Base-by-base conservation (phyloP, 2,329 filamentous ascomycete genomes). In the Decorospora gaudefroyi region DNA sequence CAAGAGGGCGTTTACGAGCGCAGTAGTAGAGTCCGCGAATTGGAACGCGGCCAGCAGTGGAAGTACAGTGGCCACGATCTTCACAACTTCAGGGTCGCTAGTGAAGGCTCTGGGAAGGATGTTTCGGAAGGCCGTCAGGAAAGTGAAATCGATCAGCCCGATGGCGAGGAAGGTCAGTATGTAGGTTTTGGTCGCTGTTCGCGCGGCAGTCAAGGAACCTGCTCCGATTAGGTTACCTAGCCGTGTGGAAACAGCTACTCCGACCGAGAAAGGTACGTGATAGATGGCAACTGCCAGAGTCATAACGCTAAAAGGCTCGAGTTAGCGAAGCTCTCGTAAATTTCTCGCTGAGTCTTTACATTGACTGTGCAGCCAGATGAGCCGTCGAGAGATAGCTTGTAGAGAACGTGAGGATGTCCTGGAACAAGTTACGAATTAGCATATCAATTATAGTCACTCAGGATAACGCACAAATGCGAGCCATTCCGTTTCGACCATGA, bases 401-500 rank as follows among this genome's bases (percentile, higher is more conserved):
- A 1, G 86, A 84, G 19, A 96, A 79, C 0, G 90, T 96, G 16
- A 71, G 60, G 40, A 71, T 69, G 27, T 71, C 68, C 49, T 52
- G 23, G 8, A 5, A 32, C 18, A 27, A 11, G 37, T 21, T 18
- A 33, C 11, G 8, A 18, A n/a, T 32, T 8, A 36, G 13, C 22
- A 12, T 25, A 16, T 23, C 3, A 25, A 7, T 8, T 4, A 12
- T 28, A 18, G 9, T n/a, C 1, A 11, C 9, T 6, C 10, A 41
- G n/a, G 2, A 8, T 2, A 27, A 52, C 46, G 7, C 43, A 52
- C 49, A 15, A 68, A 70, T 8, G 65, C 66, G 0, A 70, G 55
- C 63, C 67, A 70, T 43, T 70, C 67, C 4, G 91, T 91, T 69
- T 95, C 86, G 2, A 96, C 86, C 91, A 96, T 96, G 51, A 96